Evolutionary conservation across 495 filamentous ascomycete genomes (phyloP), one percentile per base, ranked within the genome.

Genomic region (Talaromyces adpressus): DNA sequence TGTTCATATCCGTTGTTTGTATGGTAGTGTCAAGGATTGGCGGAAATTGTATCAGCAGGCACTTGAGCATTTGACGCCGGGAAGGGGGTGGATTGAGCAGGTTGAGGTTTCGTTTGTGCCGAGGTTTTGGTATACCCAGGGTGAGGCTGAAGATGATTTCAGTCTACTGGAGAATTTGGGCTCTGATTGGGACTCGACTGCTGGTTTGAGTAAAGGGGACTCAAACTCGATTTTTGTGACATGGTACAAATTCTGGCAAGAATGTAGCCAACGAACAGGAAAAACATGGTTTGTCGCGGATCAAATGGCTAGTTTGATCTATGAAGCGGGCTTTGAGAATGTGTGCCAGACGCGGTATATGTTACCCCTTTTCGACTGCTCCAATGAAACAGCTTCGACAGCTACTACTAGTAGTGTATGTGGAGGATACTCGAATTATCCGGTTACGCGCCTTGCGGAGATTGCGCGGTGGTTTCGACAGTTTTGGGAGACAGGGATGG

Each of bases 1-100:
- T 23, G 80, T 90, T 27, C 88, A 90, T 67, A 69, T 90, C 18
- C 85, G 88, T 41, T 78, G 80, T 53, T 77, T 91, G 67, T 74
- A 79, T 3, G 88, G 87, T 9, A 81, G 86, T 4, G 89, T 91
- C 70, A 69, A 72, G 0, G 79, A 87, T 66, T 90, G 88, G 88
- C 53, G 68, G 2, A 67, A 72, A 58, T 78, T 90, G 52, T 91
- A 90, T 70, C 66, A 70, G 60, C 82, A 88, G 67, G 82, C 84
- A 0, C 84, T 82, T 63, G 72, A 74, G 7, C 84, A 86, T 68
- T 76, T 90, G 4, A 82, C 79, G 60, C 83, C 82, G 0, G 87
- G 87, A 6, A 82, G 79, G 0, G 87, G 87, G 9, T 89, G 83
- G 71, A 82, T 91, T 52, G 88, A 91, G 67, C 64, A 81, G 41